Base-by-base conservation (phyloP, 345 rosid species). In the Draba incana region DNA sequence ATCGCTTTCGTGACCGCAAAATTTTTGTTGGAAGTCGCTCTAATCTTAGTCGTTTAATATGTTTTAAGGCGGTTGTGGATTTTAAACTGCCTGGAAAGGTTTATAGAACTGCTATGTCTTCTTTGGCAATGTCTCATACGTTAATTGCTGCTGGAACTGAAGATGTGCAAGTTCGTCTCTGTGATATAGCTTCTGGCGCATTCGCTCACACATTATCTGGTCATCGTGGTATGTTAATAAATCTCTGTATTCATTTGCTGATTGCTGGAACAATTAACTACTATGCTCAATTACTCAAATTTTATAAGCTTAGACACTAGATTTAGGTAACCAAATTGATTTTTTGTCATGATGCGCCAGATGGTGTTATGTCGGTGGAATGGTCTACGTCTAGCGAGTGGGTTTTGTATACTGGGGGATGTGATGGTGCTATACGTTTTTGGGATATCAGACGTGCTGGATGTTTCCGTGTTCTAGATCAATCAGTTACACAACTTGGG, bases 371-470 rank as follows among this genome's bases (percentile, higher is more conserved):
- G 99, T 62, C 96, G 8, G 91, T 86, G 62, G 92, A 94, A 74
- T 94, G 99, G 99, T 89, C 99, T 72, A 80, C 87, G 71, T 88
- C 97, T 43, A 90, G 85, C 75, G 98, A 93, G 79, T 93, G 92
- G 94, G 81, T 90, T 69, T 78, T 94, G 84, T 62, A 87, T 65
- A 88, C 99, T 7, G 99, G 95, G 12, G 99, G 97, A 0, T 90
- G 91, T 81, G 97, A 94, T 78, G 99, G 99, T 66, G 96, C 99
- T 14, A 94, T 89, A 80, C 90, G 99, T 28, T 87, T 91, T 68
- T 94, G 98, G 99, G 97, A 91, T 77, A 94, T 93, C 33, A 84
- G 96, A 64, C 94, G 89, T 31, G 94, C 98, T 48, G 97, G 99
- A 57, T 94, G 97, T 66, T 89, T 84, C 73, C 88, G 66, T 77